Conservation (phyloP, 768 basidiomycete genomes). For the Psilocybe azurescens region DNA sequence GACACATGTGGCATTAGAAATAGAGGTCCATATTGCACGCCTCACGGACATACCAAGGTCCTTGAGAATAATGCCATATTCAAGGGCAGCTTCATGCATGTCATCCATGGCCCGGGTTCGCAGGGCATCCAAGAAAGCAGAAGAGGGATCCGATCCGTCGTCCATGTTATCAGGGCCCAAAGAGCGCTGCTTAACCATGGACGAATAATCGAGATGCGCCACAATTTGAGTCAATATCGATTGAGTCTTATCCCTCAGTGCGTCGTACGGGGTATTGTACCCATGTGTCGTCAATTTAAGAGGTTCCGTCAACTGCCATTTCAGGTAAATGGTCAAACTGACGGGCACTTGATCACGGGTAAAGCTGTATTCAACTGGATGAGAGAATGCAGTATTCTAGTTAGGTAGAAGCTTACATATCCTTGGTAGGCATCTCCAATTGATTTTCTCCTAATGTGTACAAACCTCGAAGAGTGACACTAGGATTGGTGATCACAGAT, state of each 20-base stretch:
- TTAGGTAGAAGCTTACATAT: constrained; percentile 58
- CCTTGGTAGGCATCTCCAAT: constrained; percentile 86
- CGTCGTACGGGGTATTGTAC: constrained; percentile 83
- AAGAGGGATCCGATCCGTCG: constrained; percentile 70
- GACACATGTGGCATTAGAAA: background rate
- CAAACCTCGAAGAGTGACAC: constrained; percentile 78
- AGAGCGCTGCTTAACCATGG: constrained; percentile 78
- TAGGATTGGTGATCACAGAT: constrained; percentile 84
- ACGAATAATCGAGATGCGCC: constrained; percentile 65
- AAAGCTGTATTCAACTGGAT: constrained; percentile 48
- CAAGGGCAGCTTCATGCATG: constrained; percentile 78
- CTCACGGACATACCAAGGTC: constrained; percentile 61
- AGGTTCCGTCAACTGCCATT: constrained; percentile 65
- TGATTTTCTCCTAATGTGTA: constrained; percentile 87
- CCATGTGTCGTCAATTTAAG: constrained; percentile 81
- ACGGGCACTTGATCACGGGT: constrained; percentile 90
- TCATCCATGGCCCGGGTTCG: constrained; percentile 88
- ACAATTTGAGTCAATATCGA: constrained; percentile 88
- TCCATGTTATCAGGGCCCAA: constrained; percentile 78
- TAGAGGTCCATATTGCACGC: background rate
- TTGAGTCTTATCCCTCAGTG: constrained; percentile 81
- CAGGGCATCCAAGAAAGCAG: constrained; percentile 83
- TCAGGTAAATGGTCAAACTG: constrained; percentile 81
- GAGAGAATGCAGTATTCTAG: background rate
- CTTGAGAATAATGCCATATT: constrained; percentile 84